Percentiles rank a stretch among this genome's conserved stretches.
These are phyloP conservation scores for Trichoderma oligosporum DNA, from an alignment of 2,329 filamentous ascomycete species.

Conservation along the genomic window DNA sequence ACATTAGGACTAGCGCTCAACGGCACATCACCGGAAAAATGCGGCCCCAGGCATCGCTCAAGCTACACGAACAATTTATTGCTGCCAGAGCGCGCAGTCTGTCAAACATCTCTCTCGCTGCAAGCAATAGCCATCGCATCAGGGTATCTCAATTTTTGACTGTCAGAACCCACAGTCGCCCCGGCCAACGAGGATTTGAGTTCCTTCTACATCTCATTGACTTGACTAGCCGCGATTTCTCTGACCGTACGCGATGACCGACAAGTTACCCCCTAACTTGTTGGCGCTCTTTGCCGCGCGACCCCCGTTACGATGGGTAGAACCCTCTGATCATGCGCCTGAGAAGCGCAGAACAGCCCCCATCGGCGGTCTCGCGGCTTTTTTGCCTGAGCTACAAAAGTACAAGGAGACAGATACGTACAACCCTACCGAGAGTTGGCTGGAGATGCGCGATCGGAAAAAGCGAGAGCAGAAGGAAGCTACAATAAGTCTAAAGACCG, in stretches of 20 bases:
- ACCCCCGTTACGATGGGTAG: constrained; percentile 84
- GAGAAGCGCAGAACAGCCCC: constrained; percentile 74
- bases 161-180: constrained; percentile 4
- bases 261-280: constrained; percentile 90
- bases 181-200: background rate
- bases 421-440: constrained; percentile 84
- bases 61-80: constrained; percentile 24
- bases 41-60: constrained; percentile 11
- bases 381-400: constrained; percentile 66
- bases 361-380: constrained; percentile 71
- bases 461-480: constrained; percentile 73
- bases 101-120: constrained; percentile 8
- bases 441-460: constrained; percentile 79
- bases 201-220: background rate
- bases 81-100: constrained; percentile 20
- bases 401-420: constrained; percentile 77
- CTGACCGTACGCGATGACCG: constrained; percentile 67
- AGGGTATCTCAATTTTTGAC: background rate
- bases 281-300: constrained; percentile 93
- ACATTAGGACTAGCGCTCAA: constrained; percentile 28
- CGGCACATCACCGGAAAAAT: constrained; percentile 26
- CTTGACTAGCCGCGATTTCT: background rate
- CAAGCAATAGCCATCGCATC: constrained; percentile 7
- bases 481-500: constrained; percentile 59
- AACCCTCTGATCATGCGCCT: constrained; percentile 75